Evolutionary conservation across 2,329 filamentous ascomycete genomes (phyloP).

Genomic region (Epichloe gansuensis): DNA sequence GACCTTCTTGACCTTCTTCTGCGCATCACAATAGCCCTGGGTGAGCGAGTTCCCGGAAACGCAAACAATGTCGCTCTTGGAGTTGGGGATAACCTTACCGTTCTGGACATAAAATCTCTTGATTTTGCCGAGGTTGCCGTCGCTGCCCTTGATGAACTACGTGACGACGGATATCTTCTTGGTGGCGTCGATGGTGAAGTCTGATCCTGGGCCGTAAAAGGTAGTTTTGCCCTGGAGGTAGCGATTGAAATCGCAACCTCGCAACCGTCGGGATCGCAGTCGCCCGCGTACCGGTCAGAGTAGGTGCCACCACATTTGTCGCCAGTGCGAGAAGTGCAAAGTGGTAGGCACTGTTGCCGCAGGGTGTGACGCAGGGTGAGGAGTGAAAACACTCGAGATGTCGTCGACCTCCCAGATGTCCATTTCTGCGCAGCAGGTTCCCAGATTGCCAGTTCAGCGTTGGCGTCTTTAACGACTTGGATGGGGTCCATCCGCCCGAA

Average conservation of each 20-base stretch:
- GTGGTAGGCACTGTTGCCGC: slow-evolving; percentile 35
- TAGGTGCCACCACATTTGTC: slow-evolving; percentile 42
- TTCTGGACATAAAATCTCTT: slow-evolving; percentile 54
- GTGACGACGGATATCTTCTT: slow-evolving; percentile 54
- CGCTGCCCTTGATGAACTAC: slow-evolving; percentile 41
- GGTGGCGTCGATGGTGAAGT: slow-evolving; percentile 45
- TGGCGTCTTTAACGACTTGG: slow-evolving; percentile 34
- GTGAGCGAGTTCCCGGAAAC: slow-evolving; percentile 39
- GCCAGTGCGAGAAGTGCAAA: slow-evolving; percentile 31
- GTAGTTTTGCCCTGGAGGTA: slow-evolving; percentile 52
- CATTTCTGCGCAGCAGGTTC: slow-evolving; percentile 53
- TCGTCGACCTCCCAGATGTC: slow-evolving; percentile 55
- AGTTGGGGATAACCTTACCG: slow-evolving; percentile 37
- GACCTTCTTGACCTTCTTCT: slow-evolving; percentile 22
- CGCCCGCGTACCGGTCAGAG: slow-evolving; percentile 44
- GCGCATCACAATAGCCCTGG: slow-evolving; percentile 41
- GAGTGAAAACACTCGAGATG: slow-evolving; percentile 51
- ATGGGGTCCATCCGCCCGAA: slow-evolving; percentile 38
- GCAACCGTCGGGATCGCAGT: slow-evolving; percentile 58
- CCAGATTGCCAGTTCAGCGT: slow-evolving; percentile 40
- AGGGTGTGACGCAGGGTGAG: slow-evolving; percentile 38
- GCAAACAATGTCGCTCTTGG: slow-evolving; percentile 17
- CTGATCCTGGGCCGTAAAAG: slow-evolving; percentile 48
- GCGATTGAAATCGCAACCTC: slow-evolving; percentile 62
- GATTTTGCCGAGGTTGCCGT: slow-evolving; percentile 46